phyloP scores from a whole-genome alignment of 768 basidiomycete genomes.

The Nevesoporus exiguus region DNA sequence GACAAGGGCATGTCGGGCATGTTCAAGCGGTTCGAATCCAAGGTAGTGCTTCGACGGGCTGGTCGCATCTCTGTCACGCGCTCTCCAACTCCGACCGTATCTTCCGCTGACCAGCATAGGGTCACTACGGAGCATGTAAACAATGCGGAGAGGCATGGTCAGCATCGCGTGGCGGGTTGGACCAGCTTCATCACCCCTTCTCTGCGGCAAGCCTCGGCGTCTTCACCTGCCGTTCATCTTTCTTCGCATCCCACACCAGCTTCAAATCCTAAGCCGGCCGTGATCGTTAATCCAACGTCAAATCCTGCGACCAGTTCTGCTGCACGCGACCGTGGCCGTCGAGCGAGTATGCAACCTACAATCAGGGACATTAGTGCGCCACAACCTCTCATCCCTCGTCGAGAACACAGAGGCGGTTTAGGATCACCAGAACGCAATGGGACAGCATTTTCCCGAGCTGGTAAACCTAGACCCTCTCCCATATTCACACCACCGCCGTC shows the following conservation, averaged over 20 bases:
- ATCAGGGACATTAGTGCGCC: slow-evolving; percentile 41
- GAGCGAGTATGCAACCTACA: slow-evolving; percentile 36
- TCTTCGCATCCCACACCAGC: slow-evolving; percentile 55
- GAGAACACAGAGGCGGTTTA: slow-evolving; percentile 25
- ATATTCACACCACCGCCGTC: slow-evolving; percentile 30
- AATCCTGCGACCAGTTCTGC: slow-evolving; percentile 46
- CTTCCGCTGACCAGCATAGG: slow-evolving; percentile 24
- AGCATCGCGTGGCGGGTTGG: slow-evolving; percentile 49
- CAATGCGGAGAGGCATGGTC: slow-evolving; percentile 37
- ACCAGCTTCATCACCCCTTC: slow-evolving; percentile 64
- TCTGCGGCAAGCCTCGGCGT: slow-evolving; percentile 66
- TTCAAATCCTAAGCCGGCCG: slow-evolving; percentile 46
- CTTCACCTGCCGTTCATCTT: slow-evolving; percentile 69
- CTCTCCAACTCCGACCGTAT: slow-evolving; percentile 39
- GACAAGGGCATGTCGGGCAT: slow-evolving; percentile 45
- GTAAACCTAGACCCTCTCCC: slow-evolving; percentile 33
- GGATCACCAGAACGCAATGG: slow-evolving; percentile 25
- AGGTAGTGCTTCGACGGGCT: slow-evolving; percentile 46
- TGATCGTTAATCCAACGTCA: slow-evolving; percentile 47
- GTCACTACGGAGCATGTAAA: slow-evolving; percentile 29
- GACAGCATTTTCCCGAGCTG: slow-evolving; percentile 32
- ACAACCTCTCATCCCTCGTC: slow-evolving; percentile 34
- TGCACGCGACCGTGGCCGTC: slow-evolving; percentile 41
- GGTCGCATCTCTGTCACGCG: slow-evolving; percentile 39
- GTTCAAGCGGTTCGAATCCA: slow-evolving; percentile 47